Evolutionary conservation across 345 rosid genomes (phyloP), one percentile per base, ranked within the genome.

Genomic region (Rhizophora apiculata): DNA sequence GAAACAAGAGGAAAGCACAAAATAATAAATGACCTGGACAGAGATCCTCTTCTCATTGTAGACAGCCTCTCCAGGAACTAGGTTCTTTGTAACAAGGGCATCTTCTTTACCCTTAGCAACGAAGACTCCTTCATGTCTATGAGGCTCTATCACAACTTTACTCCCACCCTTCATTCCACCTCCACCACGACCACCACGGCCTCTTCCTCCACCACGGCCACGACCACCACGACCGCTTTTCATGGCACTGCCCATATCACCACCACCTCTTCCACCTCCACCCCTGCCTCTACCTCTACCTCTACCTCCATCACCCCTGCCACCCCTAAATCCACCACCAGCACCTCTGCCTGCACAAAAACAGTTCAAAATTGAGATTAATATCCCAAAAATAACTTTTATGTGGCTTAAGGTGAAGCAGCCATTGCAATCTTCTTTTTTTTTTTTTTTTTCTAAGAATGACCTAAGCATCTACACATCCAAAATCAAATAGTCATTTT

Each of bases 231-330:
- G 16, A 15, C 18, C 30, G 10, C 60, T 10, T 56, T 24, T 56
- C 60, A 20, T 55, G 10, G 59, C 59, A 26, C 59, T 22, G 24
- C 29, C 59, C 13, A 62, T 37, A 22, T 8, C 53, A 46, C 71
- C 70, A 15, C 27, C n/a, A 22, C 60, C 60, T 56, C 60, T 56
- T 56, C 30, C 60, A 22, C 49, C 49, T 43, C 60, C 60, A 27
- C 30, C 60, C 29, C 60, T 0, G 30, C 60, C 60, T 56, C 60
- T 56, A 21, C 60, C 73, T 29, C 80, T 82, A 11, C 49, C 49
- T 43, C 49, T 43, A 2, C 49, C 49, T 43, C 84, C 78, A 26
- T 91, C 68, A 5, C 88, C 73, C 0, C 89, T 56, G 18, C 60
- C 60, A 21, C 60, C 30, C 6, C 60, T 56, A 27, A 56, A 56